Base-by-base conservation (phyloP, 306 rosid species). In the Purshia tridentata region DNA sequence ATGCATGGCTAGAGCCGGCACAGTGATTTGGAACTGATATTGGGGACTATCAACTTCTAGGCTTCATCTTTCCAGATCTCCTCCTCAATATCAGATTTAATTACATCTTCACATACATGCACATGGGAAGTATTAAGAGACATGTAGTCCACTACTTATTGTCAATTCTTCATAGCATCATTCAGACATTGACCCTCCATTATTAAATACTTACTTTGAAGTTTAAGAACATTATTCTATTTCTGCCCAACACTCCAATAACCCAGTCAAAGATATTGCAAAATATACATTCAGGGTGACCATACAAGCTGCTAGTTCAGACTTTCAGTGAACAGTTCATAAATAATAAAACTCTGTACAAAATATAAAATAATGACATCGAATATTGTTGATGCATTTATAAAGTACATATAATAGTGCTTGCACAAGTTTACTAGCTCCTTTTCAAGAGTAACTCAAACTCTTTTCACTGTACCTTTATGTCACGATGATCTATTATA, bases 131-230 rank as follows among this genome's bases (percentile, higher is more conserved):
- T 42, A 55, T 62, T 18, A 45, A 49, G 70, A 53, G 65, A 71
- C 84, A 80, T 65, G 84, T 56, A 70, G 52, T 76, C 81, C 84
- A 80, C 81, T 76, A 71, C 84, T 71, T 50, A 4, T 16, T 50
- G 65, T 58, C 59, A 64, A 47, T 69, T 61, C 50, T 50, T 69
- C 44, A 16, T 13, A 18, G 48, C 60, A 44, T 70, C 47, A 51
- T 42, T 52, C 44, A 29, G 44, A 3, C 76, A 57, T 45, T 57
- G 56, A 70, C 65, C 42, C 69, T 69, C 65, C 37, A 19, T 6
- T 59, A 1, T 15, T 59, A 22, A 15, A 6, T 8, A 2, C 16
- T 14, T 47, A 29, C 5, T 46, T 40, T 59, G 6, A 6, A 18
- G 18, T 3, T 23, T 2, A n/a, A 70, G 5, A 51, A 45, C 57